phyloP scores from a whole-genome alignment of 176 grass and related monocot genomes.

The Carex kokanica region DNA sequence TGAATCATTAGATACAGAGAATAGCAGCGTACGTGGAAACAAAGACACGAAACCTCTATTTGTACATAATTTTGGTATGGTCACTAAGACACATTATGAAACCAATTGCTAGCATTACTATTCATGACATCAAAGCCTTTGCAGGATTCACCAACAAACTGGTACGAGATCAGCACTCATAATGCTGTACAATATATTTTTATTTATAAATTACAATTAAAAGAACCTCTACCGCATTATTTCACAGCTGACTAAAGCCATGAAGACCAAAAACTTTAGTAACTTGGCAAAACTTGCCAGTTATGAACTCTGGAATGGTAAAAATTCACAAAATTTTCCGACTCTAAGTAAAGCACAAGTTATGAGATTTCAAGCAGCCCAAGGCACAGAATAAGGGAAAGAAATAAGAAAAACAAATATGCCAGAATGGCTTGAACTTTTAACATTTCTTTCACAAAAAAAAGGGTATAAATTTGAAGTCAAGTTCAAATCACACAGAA shows the following conservation, averaged over 20 bases:
- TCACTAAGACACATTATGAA: not conserved
- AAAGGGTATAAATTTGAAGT: constrained; percentile 2
- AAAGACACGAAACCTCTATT: not conserved
- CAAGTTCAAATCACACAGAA: constrained; percentile 16
- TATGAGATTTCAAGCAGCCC: not conserved
- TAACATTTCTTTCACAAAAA: not conserved
- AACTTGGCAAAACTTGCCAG: not conserved
- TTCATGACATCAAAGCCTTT: not conserved
- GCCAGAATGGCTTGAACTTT: constrained; percentile 15
- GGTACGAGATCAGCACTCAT: not conserved
- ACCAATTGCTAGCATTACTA: not conserved
- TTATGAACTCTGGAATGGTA: not conserved
- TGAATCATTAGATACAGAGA: not conserved
- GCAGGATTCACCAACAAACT: not conserved
- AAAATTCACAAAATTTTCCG: not conserved
- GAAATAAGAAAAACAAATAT: not conserved
- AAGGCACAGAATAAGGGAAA: not conserved
- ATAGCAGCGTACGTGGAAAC: not conserved
- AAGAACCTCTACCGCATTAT: not conserved
- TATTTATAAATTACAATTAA: not conserved
- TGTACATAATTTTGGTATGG: not conserved
- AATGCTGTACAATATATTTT: not conserved
- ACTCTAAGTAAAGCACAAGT: not conserved
- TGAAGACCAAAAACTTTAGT: not conserved
- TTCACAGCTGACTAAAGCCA: not conserved